Evolutionary conservation across 345 rosid genomes (phyloP), one percentile per base, ranked within the genome.

Genomic region (Lepidium aucheri): DNA sequence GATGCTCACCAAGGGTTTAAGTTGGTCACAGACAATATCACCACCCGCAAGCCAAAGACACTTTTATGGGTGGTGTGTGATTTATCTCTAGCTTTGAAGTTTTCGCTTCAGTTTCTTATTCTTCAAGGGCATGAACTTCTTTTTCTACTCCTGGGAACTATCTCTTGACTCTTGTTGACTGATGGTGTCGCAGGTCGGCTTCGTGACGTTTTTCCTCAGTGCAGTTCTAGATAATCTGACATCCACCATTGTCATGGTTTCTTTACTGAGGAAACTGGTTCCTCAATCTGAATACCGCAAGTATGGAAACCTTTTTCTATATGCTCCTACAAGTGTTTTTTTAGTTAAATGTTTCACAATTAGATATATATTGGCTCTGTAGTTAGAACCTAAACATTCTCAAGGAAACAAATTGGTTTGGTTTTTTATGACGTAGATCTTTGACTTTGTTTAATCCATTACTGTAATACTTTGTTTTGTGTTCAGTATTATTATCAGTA

Each of bases 1-100:
- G 99, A 94, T 77, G 97, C 99, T 55, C 99, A 94, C 80, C 99
- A 94, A 86, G 99, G 99, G 59, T 94, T 94, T 84, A 94, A 94
- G 83, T 81, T 94, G 43, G 97, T 94, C 65, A 94, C 97, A 18
- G 97, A 94, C 79, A 88, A 84, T 78, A 94, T 94, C 66, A 94
- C 95, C 39, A 85, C 99, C 79, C 83, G 97, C 76, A 88, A 88
- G 65, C 97, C 95, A 12, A 78, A 62, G 59, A 77, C 91, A 18
- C 86, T 94, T 63, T 85, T 94, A 50, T 90, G 97, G 99, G 97
- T 86, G 95, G 99, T 94, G 59, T 53, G 97, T 76, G 40, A 44
- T 76, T 42, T 33, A 8, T 63, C 22, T 68, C 14, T 39, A 8
- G 13, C 52, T 67, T 53, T 5, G 20, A 51, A 12, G 15, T 73